Percentiles rank a stretch among this genome's conserved stretches.
phyloP scores from a whole-genome alignment of 331 rosid genomes.

The Malus hybrid region DNA sequence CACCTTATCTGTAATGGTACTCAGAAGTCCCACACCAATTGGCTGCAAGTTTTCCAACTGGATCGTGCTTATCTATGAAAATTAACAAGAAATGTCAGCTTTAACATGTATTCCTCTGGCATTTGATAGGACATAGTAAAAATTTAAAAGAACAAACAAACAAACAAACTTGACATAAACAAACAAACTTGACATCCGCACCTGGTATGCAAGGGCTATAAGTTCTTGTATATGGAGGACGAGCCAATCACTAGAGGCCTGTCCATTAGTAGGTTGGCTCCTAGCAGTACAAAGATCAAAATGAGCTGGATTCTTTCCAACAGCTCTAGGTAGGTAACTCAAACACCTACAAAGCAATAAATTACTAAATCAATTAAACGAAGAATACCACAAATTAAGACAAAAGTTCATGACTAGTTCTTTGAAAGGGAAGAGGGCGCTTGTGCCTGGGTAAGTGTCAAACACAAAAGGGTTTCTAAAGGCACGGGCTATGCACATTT shows the following conservation, averaged over 20 bases:
- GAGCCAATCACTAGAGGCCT: slow-evolving; percentile 64
- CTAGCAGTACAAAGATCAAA: slow-evolving; percentile 81
- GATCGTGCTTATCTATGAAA: slow-evolving; percentile 83
- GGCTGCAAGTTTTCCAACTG: slow-evolving; percentile 97
- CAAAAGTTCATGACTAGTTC: neutral
- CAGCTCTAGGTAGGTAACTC: slow-evolving; percentile 84
- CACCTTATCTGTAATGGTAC: slow-evolving; percentile 88
- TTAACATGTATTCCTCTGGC: slow-evolving; percentile 4
- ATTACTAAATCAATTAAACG: neutral
- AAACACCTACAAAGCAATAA: slow-evolving; percentile 63
- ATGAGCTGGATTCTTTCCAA: slow-evolving; percentile 83
- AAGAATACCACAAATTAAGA: neutral
- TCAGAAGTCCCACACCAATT: slow-evolving; percentile 82
- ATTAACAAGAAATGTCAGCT: slow-evolving; percentile 1
- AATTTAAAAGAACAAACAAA: neutral
- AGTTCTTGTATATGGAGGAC: slow-evolving; percentile 88
- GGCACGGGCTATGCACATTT: neutral
- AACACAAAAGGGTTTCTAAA: neutral
- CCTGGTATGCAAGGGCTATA: slow-evolving; percentile 99
- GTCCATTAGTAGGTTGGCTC: slow-evolving; percentile 44
- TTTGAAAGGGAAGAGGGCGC: neutral
- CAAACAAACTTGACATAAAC: slow-evolving; percentile 16
- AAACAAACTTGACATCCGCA: slow-evolving; percentile 24
- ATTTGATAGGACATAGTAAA: slow-evolving; percentile 8
- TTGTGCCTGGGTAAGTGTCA: neutral